phyloP scores from a whole-genome alignment of 2,329 filamentous ascomycete genomes.

The Aschersonia sp. region DNA sequence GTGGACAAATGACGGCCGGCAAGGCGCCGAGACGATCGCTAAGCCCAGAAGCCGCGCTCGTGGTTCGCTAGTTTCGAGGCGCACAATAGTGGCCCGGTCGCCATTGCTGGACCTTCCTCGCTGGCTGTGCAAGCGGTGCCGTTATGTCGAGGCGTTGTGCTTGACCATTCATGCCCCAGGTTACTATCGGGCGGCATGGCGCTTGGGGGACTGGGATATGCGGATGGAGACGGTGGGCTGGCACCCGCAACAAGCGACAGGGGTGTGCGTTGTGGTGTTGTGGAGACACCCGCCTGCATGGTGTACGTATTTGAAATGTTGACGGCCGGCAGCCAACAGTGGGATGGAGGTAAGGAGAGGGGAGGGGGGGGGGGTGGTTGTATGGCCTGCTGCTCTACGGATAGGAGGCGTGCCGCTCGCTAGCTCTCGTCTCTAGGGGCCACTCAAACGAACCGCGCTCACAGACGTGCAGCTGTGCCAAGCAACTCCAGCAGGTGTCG shows the following conservation, averaged over 20 bases:
- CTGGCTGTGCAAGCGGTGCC: not conserved
- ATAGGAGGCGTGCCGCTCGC: not conserved
- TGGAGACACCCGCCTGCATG: not conserved
- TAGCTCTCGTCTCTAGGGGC: not conserved
- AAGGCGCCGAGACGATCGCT: constrained; percentile 6
- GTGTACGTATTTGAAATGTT: not conserved
- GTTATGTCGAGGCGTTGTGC: not conserved
- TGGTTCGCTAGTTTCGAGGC: constrained; percentile 5
- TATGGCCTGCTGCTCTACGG: not conserved
- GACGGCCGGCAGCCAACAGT: not conserved
- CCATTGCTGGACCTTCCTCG: not conserved
- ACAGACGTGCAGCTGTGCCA: not conserved
- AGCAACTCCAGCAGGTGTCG: not conserved
- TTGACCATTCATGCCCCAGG: not conserved
- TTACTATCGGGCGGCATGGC: constrained; percentile 6
- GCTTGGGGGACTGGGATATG: constrained; percentile 4
- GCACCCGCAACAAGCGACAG: not conserved
- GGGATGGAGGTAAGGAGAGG: not conserved
- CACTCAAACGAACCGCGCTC: not conserved
- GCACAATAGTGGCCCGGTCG: constrained; percentile 2
- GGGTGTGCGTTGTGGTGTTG: not conserved
- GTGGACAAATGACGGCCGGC: not conserved
- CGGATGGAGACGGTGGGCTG: not conserved
- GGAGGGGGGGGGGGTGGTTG: not conserved
- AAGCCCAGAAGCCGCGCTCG: constrained; percentile 8